Evolutionary conservation across 2,329 filamentous ascomycete species (phyloP).

Genomic region (Neonectria coccinea): DNA sequence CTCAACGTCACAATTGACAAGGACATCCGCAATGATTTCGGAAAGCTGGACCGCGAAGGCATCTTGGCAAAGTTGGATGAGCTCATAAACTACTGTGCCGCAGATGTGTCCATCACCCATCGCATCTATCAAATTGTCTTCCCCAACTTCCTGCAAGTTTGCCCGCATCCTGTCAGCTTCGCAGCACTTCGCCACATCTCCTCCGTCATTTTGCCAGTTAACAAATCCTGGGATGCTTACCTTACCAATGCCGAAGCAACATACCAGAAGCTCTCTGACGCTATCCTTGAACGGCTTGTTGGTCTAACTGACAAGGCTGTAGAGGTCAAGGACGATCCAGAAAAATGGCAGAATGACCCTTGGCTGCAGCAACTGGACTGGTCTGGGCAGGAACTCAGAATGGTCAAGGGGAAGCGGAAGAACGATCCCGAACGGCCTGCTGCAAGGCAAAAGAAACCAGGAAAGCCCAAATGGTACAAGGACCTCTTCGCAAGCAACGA

Average conservation of each 20-base stretch:
- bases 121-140: constrained; percentile 95
- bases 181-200: constrained; percentile 93
- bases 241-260: constrained; percentile 85
- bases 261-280: constrained; percentile 80
- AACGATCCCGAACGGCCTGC: constrained; percentile 80
- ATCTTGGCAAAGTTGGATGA: constrained; percentile 80
- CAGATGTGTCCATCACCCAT: constrained; percentile 93
- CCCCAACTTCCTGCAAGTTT: constrained; percentile 87
- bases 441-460: constrained; percentile 89
- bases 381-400: constrained; percentile 91
- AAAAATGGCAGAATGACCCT: constrained; percentile 81
- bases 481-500: constrained; percentile 81
- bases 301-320: constrained; percentile 82
- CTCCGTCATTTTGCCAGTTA: constrained; percentile 89
- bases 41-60: constrained; percentile 78
- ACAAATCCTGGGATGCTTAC: constrained; percentile 89
- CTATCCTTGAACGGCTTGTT: constrained; percentile 80
- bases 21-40: constrained; percentile 85
- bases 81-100: constrained; percentile 92
- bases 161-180: constrained; percentile 97
- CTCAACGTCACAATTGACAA: constrained; percentile 94
- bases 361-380: constrained; percentile 96
- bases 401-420: constrained; percentile 93
- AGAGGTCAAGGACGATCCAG: constrained; percentile 75
- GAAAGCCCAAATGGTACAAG: constrained; percentile 97